Evolutionary conservation across 1,284 basidiomycete genomes (phyloP), one percentile per base, ranked within the genome.

Genomic region (Erythrobasidium hasegawianum): DNA sequence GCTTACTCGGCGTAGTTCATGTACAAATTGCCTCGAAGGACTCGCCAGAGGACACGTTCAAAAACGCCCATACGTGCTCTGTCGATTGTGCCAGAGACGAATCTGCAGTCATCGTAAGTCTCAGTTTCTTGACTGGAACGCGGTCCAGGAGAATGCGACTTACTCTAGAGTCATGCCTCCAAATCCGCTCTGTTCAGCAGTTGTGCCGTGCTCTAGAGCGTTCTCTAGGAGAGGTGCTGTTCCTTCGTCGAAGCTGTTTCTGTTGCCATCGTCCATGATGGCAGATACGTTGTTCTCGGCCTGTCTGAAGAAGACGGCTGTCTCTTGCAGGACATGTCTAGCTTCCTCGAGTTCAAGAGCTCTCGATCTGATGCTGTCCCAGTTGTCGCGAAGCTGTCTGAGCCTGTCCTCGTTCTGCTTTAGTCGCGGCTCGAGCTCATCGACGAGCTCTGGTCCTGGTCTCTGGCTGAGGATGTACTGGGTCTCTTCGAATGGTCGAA

Each of bases 1-100:
- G 52, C 50, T 24, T 11, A 61, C 68, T 90, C 79, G 41, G 62
- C 62, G 38, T 97, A 92, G 81, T 98, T 98, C 94, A 98, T 97
- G 82, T 97, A 99, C 33, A 99, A 82, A 78, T 99, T 98, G 62
- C 96, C 96, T 70, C 96, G 88, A 27, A 98, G 83, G 27, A 98
- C 91, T 73, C 96, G 90, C 95, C 96, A 99, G 64, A 98, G 84
- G 22, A 98, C 91, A 40, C 96, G 88, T 79, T 99, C 96, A 66
- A 98, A 97, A 10, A 91, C 96, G 1, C 90, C 85, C 77, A 97
- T 84, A 68, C 93, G 87, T 18, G 86, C 81, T 64, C 95, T 90
- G 74, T 98, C 95, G 73, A 98, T 94, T 0, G 95, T 97, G 41
- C 95, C 95, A 13, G 95, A 88, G 26, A 99, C 89, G 73, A 98